Percentiles rank a stretch among this genome's conserved stretches.
Conservation (phyloP, 208 protist species). For the Wallacemonas sp. region DNA sequence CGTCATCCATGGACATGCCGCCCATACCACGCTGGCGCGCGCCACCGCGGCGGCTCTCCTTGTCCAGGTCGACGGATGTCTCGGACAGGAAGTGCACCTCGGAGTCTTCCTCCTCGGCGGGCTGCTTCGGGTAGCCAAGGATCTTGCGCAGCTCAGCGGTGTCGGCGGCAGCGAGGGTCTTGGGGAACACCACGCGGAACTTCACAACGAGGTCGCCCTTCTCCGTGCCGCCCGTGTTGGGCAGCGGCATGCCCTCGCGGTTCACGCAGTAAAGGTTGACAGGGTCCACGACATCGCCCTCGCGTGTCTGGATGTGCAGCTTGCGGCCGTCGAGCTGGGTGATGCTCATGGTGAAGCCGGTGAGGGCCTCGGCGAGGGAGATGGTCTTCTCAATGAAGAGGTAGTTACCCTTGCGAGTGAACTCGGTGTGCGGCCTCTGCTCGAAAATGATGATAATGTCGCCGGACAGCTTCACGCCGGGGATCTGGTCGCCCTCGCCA, state of each 20-base stretch:
- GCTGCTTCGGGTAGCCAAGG: conserved; percentile 76
- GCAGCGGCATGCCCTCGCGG: conserved; percentile 94
- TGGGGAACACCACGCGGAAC: conserved; percentile 92
- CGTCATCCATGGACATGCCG: conserved; percentile 47
- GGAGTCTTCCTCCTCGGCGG: conserved; percentile 29
- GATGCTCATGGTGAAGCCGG: conserved; percentile 89
- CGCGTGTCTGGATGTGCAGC: conserved; percentile 67
- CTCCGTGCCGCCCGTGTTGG: conserved; percentile 88
- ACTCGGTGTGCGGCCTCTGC: conserved; percentile 94
- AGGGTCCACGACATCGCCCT: conserved; percentile 85
- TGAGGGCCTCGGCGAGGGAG: conserved; percentile 95
- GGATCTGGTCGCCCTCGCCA: conserved; percentile 96
- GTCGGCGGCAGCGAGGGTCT: conserved; percentile 44
- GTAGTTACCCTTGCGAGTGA: conserved; percentile 95
- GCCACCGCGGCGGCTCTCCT: conserved; percentile 48
- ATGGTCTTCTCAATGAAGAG: conserved; percentile 93
- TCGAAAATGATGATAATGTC: conserved; percentile 98
- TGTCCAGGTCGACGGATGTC: conserved; percentile 80
- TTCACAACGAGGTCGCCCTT: conserved; percentile 89
- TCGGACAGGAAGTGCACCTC: conserved; percentile 58
- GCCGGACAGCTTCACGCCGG: conserved; percentile 92
- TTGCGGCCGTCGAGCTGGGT: conserved; percentile 92
- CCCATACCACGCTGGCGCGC: conserved; percentile 9
- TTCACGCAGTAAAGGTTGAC: conserved; percentile 78
- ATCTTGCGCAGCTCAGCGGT: conserved; percentile 63